Base-by-base conservation (phyloP, 768 basidiomycete genomes). In the Termitomyces sp. region DNA sequence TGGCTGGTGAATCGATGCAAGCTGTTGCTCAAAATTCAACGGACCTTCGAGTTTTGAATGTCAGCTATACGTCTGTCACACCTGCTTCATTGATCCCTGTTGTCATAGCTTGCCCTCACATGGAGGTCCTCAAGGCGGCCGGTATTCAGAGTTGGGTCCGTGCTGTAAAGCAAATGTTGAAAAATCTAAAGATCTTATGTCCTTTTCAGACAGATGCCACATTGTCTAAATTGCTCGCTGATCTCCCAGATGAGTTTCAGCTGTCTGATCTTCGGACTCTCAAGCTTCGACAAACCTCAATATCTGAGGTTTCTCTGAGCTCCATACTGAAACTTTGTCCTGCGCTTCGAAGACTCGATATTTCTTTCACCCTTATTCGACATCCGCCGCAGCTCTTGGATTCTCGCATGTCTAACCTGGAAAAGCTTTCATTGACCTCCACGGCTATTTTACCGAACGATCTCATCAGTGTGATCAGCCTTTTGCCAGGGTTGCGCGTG, bases 401-500 rank as follows among this genome's bases (percentile, higher is more conserved):
- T 31, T 23, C 52, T 7, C 52, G 12, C 5, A 43, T 57, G 22
- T 64, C 65, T 0, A 41, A 62, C 4, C 66, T 89, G 27, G 79
- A 84, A 59, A 89, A 89, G 61, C 68, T 89, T n/a, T 79, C 79
- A 2, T 65, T 89, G 23, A 85, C 83, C 1, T 85, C 85, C 4
- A 85, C 83, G 0, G 63, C 63, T 3, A 67, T 82, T 3, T 65
- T 76, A 0, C 66, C 69, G 23, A 40, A 54, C 9, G 78, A 81
- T 31, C 60, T 86, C 1, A 45, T 81, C 11, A 58, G 59, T 1
- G 60, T 80, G 2, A 58, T 86, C 7, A 40, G 68, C 0, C 55
- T 62, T 9, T 66, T 82, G 3, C 73, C 74, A 0, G 62, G 67
- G 27, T 67, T 89, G 20, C 74, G 68, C 38, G 80, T 71, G 0